Conservation (phyloP, 2,329 filamentous ascomycete genomes). For the Dichotomopilus funicola region DNA sequence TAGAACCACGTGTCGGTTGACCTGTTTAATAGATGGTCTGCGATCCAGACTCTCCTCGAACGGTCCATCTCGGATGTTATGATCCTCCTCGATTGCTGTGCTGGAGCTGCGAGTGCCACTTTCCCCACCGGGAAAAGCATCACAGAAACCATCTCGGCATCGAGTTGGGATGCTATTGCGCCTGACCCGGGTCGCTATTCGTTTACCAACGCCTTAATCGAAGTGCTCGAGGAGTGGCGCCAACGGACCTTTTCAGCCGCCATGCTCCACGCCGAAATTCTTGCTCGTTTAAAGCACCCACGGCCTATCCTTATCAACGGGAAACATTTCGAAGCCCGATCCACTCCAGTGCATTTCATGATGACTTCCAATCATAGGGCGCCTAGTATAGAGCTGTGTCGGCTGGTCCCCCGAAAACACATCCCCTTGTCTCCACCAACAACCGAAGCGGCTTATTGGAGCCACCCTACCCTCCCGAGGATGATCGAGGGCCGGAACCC, state of each 20-base stretch:
- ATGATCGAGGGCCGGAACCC: slow-evolving; percentile 13
- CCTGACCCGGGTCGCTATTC: slow-evolving; percentile 54
- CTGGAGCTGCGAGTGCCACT: slow-evolving; percentile 53
- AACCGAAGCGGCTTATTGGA: slow-evolving; percentile 13
- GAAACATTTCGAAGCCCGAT: slow-evolving; percentile 50
- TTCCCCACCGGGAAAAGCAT: slow-evolving; percentile 53
- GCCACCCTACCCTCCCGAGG: slow-evolving; percentile 4
- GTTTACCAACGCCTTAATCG: slow-evolving; percentile 53
- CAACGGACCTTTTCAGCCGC: slow-evolving; percentile 50
- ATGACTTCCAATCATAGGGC: slow-evolving; percentile 55
- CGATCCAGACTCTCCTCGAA: slow-evolving; percentile 53
- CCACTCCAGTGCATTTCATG: slow-evolving; percentile 57
- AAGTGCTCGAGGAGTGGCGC: slow-evolving; percentile 53
- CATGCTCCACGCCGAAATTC: slow-evolving; percentile 54
- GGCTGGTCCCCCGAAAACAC: slow-evolving; percentile 30
- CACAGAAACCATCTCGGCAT: slow-evolving; percentile 56
- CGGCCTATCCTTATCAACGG: slow-evolving; percentile 52
- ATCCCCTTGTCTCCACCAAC: slow-evolving; percentile 33
- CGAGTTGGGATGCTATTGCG: slow-evolving; percentile 55
- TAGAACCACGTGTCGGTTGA: neutral
- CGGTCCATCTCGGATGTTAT: slow-evolving; percentile 51
- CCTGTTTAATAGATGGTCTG: slow-evolving; percentile 40
- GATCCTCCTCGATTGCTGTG: slow-evolving; percentile 54
- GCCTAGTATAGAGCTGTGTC: slow-evolving; percentile 50
- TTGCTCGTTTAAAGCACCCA: slow-evolving; percentile 55